A percentile compares a stretch with the other conserved stretches of the same genome.
Evolutionary conservation across 2,329 filamentous ascomycete species (phyloP).

Genomic region (Zalaria obscura): DNA sequence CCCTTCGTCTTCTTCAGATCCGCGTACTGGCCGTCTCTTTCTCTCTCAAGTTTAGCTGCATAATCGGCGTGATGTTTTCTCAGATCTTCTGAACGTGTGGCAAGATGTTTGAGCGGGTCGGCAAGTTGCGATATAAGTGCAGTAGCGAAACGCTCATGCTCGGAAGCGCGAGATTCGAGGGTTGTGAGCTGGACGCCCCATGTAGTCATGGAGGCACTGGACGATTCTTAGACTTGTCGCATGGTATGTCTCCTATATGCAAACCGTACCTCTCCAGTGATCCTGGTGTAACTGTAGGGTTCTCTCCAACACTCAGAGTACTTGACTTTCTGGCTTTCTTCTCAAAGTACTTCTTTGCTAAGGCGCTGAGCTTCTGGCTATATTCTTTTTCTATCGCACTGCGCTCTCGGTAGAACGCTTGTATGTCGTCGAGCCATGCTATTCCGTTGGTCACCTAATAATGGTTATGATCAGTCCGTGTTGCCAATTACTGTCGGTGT

Average conservation of each 20-base stretch:
- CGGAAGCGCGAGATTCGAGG: constrained; percentile 71
- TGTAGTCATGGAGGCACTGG: constrained; percentile 81
- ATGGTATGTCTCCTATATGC: neutral
- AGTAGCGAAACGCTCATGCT: constrained; percentile 74
- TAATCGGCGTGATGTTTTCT: constrained; percentile 86
- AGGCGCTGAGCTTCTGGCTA: constrained; percentile 66
- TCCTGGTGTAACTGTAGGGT: constrained; percentile 80
- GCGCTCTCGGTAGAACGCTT: constrained; percentile 93
- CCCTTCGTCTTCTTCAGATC: constrained; percentile 83
- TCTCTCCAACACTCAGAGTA: constrained; percentile 83
- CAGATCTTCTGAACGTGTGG: constrained; percentile 70
- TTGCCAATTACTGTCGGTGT: neutral
- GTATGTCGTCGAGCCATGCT: constrained; percentile 88
- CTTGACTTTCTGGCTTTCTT: constrained; percentile 88
- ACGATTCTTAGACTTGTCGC: neutral
- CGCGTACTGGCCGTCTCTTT: constrained; percentile 69
- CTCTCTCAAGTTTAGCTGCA: constrained; percentile 74
- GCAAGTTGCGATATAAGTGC: constrained; percentile 70
- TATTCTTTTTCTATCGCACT: constrained; percentile 95
- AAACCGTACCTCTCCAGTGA: constrained; percentile 65
- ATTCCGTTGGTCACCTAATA: constrained; percentile 56
- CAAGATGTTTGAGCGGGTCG: constrained; percentile 68
- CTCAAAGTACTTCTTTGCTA: constrained; percentile 95
- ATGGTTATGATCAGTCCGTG: neutral
- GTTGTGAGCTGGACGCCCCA: constrained; percentile 91